Percentiles rank a stretch among this genome's conserved stretches.
Evolutionary conservation across 2,329 filamentous ascomycete species (phyloP).

Genomic region (Nannizzia gypsea): DNA sequence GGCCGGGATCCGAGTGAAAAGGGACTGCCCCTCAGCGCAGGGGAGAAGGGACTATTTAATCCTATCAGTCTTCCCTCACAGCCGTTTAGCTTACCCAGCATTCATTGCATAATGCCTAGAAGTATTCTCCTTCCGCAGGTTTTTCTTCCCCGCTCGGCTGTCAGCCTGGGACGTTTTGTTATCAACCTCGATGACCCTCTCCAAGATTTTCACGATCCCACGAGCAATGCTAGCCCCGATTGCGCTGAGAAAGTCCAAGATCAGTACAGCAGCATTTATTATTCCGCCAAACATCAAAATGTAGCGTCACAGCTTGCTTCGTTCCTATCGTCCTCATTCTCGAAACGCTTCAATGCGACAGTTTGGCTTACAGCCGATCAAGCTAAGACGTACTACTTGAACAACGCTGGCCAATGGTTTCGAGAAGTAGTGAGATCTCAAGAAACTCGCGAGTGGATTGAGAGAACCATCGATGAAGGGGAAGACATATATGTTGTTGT

Average conservation of each 20-base stretch:
- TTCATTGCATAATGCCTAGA: no score
- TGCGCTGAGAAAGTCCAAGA: no score
- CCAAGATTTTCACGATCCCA: neutral
- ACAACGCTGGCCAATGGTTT: neutral
- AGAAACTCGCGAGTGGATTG: neutral
- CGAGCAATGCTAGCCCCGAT: no score
- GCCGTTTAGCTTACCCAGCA: no score
- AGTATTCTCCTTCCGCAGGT: neutral
- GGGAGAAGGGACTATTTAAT: no score
- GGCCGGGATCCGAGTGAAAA: no score
- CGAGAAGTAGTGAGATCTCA: neutral
- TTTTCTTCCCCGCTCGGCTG: neutral
- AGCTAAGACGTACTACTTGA: neutral
- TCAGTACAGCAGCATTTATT: neutral
- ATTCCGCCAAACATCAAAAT: neutral
- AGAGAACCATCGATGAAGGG: neutral
- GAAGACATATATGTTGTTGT: constrained; percentile 1
- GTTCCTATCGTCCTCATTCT: neutral
- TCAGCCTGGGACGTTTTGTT: neutral
- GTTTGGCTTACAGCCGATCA: neutral
- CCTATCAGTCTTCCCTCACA: no score
- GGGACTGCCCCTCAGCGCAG: no score
- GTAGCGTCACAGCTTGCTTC: neutral
- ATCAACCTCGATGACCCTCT: neutral
- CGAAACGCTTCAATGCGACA: neutral